Percentiles rank a stretch among this genome's conserved stretches.
phyloP scores from a whole-genome alignment of 192 early-diverging fungal species.

The Backusella tuberculispora region DNA sequence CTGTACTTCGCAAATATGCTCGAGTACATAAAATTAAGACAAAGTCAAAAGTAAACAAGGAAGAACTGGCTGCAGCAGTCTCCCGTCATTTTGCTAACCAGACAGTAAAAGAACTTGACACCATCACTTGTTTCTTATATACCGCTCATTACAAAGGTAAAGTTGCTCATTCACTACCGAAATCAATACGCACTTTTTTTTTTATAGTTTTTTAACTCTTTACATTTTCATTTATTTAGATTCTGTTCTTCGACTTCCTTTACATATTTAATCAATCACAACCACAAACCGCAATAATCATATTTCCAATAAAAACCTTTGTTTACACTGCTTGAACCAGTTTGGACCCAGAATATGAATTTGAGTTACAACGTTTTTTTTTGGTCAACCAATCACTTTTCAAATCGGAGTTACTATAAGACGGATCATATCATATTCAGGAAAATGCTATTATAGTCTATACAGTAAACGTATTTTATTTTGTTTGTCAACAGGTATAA shows the following conservation, averaged over 20 bases:
- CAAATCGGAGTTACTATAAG: neutral
- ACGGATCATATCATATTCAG: no score
- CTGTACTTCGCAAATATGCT: constrained; percentile 46
- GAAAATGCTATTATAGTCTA: no score
- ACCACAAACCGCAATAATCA: neutral
- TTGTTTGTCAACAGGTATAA: no score
- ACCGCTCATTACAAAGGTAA: constrained; percentile 46
- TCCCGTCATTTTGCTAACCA: constrained; percentile 46
- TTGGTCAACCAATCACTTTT: no score
- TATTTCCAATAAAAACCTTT: constrained; percentile 5
- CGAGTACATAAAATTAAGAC: constrained; percentile 47
- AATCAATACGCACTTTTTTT: no score
- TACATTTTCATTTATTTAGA: neutral
- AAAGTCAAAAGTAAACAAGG: constrained; percentile 33
- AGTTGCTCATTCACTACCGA: neutral
- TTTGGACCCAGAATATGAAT: neutral
- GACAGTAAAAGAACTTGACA: constrained; percentile 45
- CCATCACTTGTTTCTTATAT: constrained; percentile 50
- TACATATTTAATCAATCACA: constrained; percentile 15
- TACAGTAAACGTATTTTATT: no score
- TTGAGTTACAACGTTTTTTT: neutral
- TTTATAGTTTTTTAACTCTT: neutral
- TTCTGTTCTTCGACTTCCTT: constrained; percentile 20
- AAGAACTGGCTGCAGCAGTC: constrained; percentile 46
- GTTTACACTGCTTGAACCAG: neutral